Evolutionary conservation across 768 basidiomycete species (phyloP).

Genomic region (Tylopilus sp.): DNA sequence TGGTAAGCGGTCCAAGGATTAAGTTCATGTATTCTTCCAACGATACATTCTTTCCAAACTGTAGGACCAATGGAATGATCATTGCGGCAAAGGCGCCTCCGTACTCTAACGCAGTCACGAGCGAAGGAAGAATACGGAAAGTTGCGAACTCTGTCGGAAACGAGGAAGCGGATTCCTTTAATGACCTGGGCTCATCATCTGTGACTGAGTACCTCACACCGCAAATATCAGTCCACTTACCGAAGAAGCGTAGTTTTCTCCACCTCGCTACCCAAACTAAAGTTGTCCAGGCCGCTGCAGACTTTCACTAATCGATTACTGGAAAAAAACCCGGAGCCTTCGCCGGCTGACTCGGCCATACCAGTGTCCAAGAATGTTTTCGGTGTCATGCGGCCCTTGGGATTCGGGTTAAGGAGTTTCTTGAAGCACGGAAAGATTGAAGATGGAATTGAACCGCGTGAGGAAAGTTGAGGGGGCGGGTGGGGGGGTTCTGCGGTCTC

Average conservation of each 20-base stretch:
- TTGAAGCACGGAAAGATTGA: slow-evolving; percentile 79
- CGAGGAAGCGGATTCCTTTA: slow-evolving; percentile 75
- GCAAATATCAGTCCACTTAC: slow-evolving; percentile 33
- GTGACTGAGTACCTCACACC: not conserved
- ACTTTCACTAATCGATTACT: slow-evolving; percentile 81
- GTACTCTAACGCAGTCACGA: slow-evolving; percentile 73
- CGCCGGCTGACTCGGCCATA: slow-evolving; percentile 59
- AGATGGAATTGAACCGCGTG: slow-evolving; percentile 72
- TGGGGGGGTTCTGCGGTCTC: slow-evolving; percentile 69
- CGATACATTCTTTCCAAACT: slow-evolving; percentile 69
- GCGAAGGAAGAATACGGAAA: slow-evolving; percentile 82
- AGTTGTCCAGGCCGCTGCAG: slow-evolving; percentile 81
- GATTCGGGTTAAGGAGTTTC: slow-evolving; percentile 85
- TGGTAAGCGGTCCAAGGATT: slow-evolving; percentile 76
- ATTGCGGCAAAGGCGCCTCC: slow-evolving; percentile 72
- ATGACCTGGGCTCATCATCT: slow-evolving; percentile 43
- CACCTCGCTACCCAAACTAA: slow-evolving; percentile 72
- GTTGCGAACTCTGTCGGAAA: slow-evolving; percentile 86
- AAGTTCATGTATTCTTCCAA: slow-evolving; percentile 65
- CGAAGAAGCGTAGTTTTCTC: slow-evolving; percentile 75
- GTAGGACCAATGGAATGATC: slow-evolving; percentile 82
- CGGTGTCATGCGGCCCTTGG: slow-evolving; percentile 71
- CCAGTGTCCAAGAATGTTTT: slow-evolving; percentile 78
- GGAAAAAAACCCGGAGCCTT: slow-evolving; percentile 73
- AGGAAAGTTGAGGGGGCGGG: slow-evolving; percentile 71